Evolutionary conservation across 2,329 filamentous ascomycete species (phyloP), one percentile per base, ranked within the genome.

Genomic region (Gliomastix tumulicola): DNA sequence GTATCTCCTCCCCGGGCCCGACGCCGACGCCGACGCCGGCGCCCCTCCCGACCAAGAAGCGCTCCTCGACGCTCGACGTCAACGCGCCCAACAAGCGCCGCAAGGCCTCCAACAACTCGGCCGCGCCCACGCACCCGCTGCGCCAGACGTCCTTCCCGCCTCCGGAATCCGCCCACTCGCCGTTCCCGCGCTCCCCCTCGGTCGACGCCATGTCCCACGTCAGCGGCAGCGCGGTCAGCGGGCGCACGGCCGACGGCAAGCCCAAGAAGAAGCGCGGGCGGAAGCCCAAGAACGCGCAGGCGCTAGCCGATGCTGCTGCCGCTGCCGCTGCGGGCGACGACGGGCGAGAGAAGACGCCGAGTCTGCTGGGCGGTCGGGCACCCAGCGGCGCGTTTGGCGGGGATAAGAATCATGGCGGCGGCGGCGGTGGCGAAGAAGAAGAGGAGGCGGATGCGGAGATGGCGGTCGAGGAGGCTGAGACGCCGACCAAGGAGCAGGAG

Each of bases 111-210:
- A 73, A 60, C 43, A 79, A 79, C 4, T 63, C 69, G 19, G 59
- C 69, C 8, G 76, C 75, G 13, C 74, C 75, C 2, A 66, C 74
- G 1, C 83, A 87, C 45, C 83, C 82, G 2, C 74, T 92, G 3
- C 83, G 86, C 27, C 84, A 88, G 51, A 89, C 87, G 5, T 88
- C 84, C 0, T 92, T 88, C 52, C 83, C 84, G 0, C 84, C 84
- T 0, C 84, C 84, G 19, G n/a, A n/a, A n/a, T 81, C 76, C 37
- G 60, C 59, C 22, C 59, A 67, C 17, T 77, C 74, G 3, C 69
- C 75, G 0, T 71, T 71, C 28, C 68, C 68, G 15, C 74, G 82
- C 13, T 85, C 81, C 0, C 82, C 82, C 0, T 84, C 78, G 3
- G 66, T 79, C 35, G 81, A 84, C 40, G 69, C 62, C 8, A 63